A percentile compares a stretch with the other conserved stretches of the same genome.
phyloP scores from a whole-genome alignment of 2,329 filamentous ascomycete genomes.

The Stemphylium vesicarium region DNA sequence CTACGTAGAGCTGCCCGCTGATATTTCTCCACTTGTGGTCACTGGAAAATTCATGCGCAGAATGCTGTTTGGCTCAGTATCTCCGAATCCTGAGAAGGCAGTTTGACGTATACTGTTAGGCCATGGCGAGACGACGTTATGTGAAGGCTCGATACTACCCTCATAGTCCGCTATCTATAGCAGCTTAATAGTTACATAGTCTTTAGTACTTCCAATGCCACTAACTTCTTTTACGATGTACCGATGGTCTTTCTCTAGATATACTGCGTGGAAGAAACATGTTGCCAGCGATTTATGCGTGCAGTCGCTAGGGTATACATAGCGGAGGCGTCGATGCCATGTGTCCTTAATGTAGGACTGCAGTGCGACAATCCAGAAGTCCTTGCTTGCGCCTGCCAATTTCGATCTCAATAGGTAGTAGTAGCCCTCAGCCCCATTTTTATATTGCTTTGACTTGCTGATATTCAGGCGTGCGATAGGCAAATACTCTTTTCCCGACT shows the following conservation, averaged over 20 bases:
- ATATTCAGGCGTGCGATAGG: slow-evolving; percentile 10
- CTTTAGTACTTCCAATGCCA: not conserved
- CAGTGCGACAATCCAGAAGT: slow-evolving; percentile 6
- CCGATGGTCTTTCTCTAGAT: not conserved
- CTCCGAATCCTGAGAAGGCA: not conserved
- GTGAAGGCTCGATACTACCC: not conserved
- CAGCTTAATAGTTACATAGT: slow-evolving; percentile 3
- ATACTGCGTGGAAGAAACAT: slow-evolving; percentile 2
- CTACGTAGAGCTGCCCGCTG: not conserved
- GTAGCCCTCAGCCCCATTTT: slow-evolving; percentile 4
- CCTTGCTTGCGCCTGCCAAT: slow-evolving; percentile 1
- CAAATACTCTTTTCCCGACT: slow-evolving; percentile 8
- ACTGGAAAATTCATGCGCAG: slow-evolving; percentile 3
- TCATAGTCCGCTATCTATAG: not conserved
- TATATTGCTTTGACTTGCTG: slow-evolving; percentile 5
- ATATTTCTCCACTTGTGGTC: not conserved
- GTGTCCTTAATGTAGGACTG: not conserved
- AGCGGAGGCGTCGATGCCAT: not conserved
- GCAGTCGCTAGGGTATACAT: not conserved
- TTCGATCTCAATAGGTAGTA: slow-evolving; percentile 12
- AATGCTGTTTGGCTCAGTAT: slow-evolving; percentile 1
- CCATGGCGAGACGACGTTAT: not conserved
- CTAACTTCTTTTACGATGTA: slow-evolving; percentile 7
- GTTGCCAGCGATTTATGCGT: not conserved
- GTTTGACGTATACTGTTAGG: not conserved